phyloP scores from a whole-genome alignment of 192 early-diverging fungal species.

The Chytriomyces confervae region DNA sequence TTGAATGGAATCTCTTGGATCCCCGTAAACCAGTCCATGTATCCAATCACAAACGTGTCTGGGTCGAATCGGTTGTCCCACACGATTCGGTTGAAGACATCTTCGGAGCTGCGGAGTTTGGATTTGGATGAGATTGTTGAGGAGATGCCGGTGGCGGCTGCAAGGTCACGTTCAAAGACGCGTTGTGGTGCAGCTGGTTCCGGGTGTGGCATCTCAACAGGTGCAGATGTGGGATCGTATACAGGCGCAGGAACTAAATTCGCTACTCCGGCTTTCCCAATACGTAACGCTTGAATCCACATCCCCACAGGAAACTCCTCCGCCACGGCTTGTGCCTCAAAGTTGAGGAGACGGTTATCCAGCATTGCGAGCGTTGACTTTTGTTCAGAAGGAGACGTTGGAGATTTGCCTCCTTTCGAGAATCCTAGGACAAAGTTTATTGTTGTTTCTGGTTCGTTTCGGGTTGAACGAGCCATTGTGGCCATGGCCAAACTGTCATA shows the following conservation, averaged over 20 bases:
- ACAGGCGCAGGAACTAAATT: neutral
- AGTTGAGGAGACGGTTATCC: constrained; percentile 2
- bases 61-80: constrained; percentile 33
- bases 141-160: neutral
- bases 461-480: constrained; percentile 1
- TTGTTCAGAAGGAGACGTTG: neutral
- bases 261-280: neutral
- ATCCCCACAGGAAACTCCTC: constrained; percentile 5
- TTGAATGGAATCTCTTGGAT: constrained; percentile 33
- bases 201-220: neutral
- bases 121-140: neutral
- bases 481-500: neutral
- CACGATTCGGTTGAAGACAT: constrained; percentile 39
- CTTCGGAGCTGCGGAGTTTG: constrained; percentile 38
- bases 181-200: neutral
- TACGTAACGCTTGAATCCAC: constrained; percentile 3
- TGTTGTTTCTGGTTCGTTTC: constrained; percentile 24
- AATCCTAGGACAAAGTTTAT: constrained; percentile 15
- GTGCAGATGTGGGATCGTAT: neutral
- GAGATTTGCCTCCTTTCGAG: neutral
- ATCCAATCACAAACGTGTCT: constrained; percentile 31
- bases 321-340: constrained; percentile 3
- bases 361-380: constrained; percentile 16
- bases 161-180: neutral
- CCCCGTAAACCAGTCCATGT: constrained; percentile 41